Conservation (phyloP, 805 yeast genomes). For the Martiniozyma abietophila region DNA sequence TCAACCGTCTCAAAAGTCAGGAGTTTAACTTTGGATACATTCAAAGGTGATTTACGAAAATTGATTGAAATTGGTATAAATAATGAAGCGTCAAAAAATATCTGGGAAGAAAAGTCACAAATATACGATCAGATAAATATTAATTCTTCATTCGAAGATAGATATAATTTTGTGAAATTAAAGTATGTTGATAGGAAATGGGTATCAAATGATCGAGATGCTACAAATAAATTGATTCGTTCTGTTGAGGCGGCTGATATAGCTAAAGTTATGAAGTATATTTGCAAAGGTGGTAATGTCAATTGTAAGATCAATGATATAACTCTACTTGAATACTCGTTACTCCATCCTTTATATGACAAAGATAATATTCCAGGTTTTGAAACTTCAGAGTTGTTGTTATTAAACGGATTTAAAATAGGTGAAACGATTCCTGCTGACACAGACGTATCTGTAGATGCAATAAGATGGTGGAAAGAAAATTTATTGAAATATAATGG, state of each 20-base stretch:
- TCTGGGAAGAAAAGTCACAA: slow-evolving; percentile 43
- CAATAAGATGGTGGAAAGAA: slow-evolving; percentile 45
- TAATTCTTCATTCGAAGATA: slow-evolving; percentile 32
- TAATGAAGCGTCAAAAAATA: slow-evolving; percentile 47
- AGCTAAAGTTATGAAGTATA: slow-evolving; percentile 31
- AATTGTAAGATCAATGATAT: slow-evolving; percentile 30
- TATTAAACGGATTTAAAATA: slow-evolving; percentile 46
- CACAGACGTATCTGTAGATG: slow-evolving; percentile 23
- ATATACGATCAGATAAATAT: slow-evolving; percentile 24
- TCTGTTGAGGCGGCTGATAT: slow-evolving; percentile 44
- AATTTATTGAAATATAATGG: slow-evolving; percentile 29
- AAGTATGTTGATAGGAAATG: slow-evolving; percentile 56
- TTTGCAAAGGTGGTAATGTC: slow-evolving; percentile 41
- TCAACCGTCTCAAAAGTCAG: slow-evolving; percentile 71
- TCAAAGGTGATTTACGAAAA: slow-evolving; percentile 49
- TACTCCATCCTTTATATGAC: slow-evolving; percentile 28
- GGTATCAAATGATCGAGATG: slow-evolving; percentile 22
- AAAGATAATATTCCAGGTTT: slow-evolving; percentile 24
- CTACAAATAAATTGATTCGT: slow-evolving; percentile 30
- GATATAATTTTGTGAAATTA: slow-evolving; percentile 50
- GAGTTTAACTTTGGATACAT: slow-evolving; percentile 67
- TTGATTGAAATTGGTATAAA: slow-evolving; percentile 39
- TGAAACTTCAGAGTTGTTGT: slow-evolving; percentile 46
- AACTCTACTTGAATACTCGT: slow-evolving; percentile 40
- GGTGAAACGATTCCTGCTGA: slow-evolving; percentile 24